Conservation (phyloP, 805 yeast genomes). For the Suhomyces kilbournensis region DNA sequence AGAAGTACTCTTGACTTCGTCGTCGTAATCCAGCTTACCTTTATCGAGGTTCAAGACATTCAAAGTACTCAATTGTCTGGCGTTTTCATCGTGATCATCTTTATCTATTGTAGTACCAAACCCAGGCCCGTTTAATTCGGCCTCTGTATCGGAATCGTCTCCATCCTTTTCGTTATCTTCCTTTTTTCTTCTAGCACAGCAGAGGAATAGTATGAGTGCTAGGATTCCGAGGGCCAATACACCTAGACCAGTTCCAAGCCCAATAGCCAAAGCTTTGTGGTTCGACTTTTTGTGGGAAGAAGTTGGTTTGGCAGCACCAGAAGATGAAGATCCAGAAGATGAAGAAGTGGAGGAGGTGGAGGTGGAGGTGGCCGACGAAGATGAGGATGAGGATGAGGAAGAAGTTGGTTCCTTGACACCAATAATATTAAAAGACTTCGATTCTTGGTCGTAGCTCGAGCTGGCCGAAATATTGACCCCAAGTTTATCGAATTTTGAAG, state of each 20-base stretch:
- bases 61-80: constrained; percentile 45
- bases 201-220: constrained; percentile 48
- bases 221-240: constrained; percentile 49
- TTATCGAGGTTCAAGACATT: constrained; percentile 37
- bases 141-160: constrained; percentile 6
- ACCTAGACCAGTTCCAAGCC: constrained; percentile 86
- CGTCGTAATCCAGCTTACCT: constrained; percentile 1
- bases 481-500: constrained; percentile 23
- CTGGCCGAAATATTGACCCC: constrained; percentile 28
- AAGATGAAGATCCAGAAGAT: constrained; percentile 12
- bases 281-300: constrained; percentile 3
- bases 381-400: constrained; percentile 23
- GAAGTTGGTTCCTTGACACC: constrained; percentile 41
- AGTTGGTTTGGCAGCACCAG: constrained; percentile 25
- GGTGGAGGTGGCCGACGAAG: constrained; percentile 22
- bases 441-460: constrained; percentile 26
- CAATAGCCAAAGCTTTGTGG: constrained; percentile 72
- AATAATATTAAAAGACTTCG: constrained; percentile 46
- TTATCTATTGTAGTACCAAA: constrained; percentile 27
- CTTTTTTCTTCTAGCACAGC: constrained; percentile 45
- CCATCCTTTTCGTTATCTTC: constrained; percentile 18
- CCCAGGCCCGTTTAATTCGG: constrained; percentile 33
- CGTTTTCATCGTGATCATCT: constrained; percentile 24
- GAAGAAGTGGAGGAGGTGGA: constrained; percentile 7
- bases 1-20: constrained; percentile 28